A percentile compares a stretch with the other conserved stretches of the same genome.
Conservation (phyloP, 805 yeast genomes). For the Candida morakotiae region DNA sequence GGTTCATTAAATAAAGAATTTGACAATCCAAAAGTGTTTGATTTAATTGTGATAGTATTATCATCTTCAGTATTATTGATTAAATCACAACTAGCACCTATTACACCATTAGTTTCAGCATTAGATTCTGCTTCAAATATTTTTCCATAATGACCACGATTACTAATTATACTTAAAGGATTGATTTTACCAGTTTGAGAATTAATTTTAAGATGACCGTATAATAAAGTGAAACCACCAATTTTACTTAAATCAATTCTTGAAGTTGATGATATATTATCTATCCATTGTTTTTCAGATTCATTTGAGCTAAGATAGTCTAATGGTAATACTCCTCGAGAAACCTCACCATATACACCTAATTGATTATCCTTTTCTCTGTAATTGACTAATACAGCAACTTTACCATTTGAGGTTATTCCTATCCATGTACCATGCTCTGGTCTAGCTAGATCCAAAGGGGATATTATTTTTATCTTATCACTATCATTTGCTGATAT, state of each 20-base stretch:
- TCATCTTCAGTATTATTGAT: not conserved
- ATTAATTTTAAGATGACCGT: constrained; percentile 42
- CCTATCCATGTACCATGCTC: constrained; percentile 95
- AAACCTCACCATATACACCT: constrained; percentile 31
- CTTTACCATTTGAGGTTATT: constrained; percentile 48
- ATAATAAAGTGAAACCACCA: constrained; percentile 63
- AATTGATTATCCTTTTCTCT: constrained; percentile 41
- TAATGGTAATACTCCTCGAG: constrained; percentile 51
- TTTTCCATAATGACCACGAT: constrained; percentile 41
- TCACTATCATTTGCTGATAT: constrained; percentile 17
- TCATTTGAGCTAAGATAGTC: constrained; percentile 36
- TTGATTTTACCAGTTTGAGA: constrained; percentile 18
- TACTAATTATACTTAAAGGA: constrained; percentile 46
- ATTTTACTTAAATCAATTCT: constrained; percentile 25
- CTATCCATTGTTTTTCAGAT: constrained; percentile 45
- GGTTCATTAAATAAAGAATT: constrained; percentile 63
- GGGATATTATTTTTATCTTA: constrained; percentile 52
- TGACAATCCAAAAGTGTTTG: constrained; percentile 54
- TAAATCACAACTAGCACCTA: constrained; percentile 1
- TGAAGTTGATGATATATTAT: constrained; percentile 17
- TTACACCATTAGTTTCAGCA: not conserved
- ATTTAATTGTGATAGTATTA: constrained; percentile 14
- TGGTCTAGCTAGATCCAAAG: constrained; percentile 65
- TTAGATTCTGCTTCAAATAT: constrained; percentile 20
- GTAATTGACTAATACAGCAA: constrained; percentile 76